A percentile compares a stretch with the other conserved stretches of the same genome.
Conservation (phyloP, 192 early-diverging fungal species). For the Coemansia sp. region DNA sequence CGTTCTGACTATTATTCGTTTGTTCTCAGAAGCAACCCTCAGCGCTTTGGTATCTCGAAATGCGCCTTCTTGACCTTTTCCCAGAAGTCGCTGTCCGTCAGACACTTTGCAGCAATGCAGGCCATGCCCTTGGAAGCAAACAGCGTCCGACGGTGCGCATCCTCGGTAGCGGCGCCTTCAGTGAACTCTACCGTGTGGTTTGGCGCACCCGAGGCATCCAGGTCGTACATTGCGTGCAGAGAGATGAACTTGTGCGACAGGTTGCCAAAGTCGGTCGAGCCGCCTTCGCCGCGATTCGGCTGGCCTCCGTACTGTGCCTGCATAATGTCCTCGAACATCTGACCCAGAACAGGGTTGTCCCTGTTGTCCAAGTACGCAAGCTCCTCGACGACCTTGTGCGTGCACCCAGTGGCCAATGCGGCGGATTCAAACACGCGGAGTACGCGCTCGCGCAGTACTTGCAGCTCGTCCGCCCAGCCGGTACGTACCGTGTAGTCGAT, state of each 20-base stretch:
- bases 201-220: conserved; percentile 55
- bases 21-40: not conserved
- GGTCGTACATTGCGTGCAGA: conserved; percentile 52
- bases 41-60: not conserved
- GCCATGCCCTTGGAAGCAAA: conserved; percentile 58
- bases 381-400: conserved; percentile 56
- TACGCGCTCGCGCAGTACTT: conserved; percentile 54
- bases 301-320: conserved; percentile 17
- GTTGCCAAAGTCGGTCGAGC: conserved; percentile 74
- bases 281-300: conserved; percentile 42
- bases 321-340: conserved; percentile 52
- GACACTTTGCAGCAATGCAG: conserved; percentile 40
- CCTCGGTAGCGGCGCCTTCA: conserved; percentile 55
- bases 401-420: conserved; percentile 68
- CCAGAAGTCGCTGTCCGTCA: conserved; percentile 54
- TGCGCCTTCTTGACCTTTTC: conserved; percentile 36
- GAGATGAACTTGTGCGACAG: conserved; percentile 65
- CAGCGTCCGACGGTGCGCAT: conserved; percentile 61
- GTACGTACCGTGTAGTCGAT: conserved; percentile 64
- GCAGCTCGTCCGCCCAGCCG: conserved; percentile 47
- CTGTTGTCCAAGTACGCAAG: conserved; percentile 60
- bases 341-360: conserved; percentile 55
- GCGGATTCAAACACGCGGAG: conserved; percentile 62
- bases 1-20: not conserved
- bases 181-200: conserved; percentile 70